Percentiles rank a stretch among this genome's conserved stretches.
These are phyloP conservation scores for Fragaria vesca DNA, from an alignment of 306 rosid genomes.

Conservation along the genomic window DNA sequence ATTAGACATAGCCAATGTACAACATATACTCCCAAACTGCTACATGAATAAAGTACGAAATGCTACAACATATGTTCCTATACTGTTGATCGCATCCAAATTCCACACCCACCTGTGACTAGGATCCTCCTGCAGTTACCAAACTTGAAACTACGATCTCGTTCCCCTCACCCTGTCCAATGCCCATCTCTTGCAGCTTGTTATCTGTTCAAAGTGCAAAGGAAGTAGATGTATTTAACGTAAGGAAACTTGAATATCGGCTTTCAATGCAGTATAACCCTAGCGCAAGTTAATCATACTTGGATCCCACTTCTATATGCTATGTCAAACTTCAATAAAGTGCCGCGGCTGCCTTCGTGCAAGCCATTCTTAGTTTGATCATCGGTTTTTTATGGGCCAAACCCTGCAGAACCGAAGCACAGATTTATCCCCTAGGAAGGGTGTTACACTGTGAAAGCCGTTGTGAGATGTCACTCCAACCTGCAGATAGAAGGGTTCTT, in stretches of 20 bases:
- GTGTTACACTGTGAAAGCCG: conserved; percentile 61
- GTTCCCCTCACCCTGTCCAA: neutral
- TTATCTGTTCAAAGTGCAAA: neutral
- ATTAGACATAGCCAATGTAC: no score
- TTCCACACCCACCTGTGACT: neutral
- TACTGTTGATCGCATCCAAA: neutral
- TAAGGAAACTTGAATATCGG: neutral
- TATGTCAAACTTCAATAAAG: neutral
- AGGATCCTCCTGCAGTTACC: neutral
- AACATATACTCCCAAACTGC: no score
- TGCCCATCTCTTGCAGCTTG: neutral
- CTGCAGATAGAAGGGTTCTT: conserved; percentile 38
- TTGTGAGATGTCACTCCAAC: conserved; percentile 63
- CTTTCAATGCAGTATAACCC: neutral
- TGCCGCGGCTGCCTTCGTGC: neutral
- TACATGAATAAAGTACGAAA: neutral
- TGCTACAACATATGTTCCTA: conserved; percentile 1
- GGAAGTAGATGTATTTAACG: neutral
- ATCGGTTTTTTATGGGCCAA: neutral
- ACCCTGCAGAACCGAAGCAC: neutral
- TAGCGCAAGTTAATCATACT: neutral
- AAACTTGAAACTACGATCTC: neutral
- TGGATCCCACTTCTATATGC: neutral
- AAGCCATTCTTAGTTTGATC: neutral
- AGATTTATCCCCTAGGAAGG: conserved; percentile 49